A percentile compares a stretch with the other conserved stretches of the same genome.
Conservation (phyloP, 108 stramenopile genomes). For the Fistulifera pelliculosa region DNA sequence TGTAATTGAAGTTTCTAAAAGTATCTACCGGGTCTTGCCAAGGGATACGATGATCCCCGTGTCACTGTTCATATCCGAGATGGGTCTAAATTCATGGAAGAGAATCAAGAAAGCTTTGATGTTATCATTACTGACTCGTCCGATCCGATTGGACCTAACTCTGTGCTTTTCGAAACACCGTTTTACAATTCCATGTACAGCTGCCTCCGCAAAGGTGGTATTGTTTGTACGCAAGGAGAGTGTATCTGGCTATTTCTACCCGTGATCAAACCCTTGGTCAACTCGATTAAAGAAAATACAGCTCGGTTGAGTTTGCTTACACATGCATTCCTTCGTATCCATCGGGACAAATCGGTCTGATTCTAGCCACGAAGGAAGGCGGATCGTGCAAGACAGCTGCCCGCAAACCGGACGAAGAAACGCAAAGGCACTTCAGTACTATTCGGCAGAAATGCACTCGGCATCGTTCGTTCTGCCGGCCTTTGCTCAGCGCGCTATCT, state of each 20-base stretch:
- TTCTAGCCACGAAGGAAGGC: constrained; percentile 74
- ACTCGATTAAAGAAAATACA: constrained; percentile 59
- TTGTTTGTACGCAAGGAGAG: constrained; percentile 97
- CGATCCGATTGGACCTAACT: constrained; percentile 93
- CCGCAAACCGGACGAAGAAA: constrained; percentile 33
- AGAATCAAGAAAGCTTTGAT: constrained; percentile 71
- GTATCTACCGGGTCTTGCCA: constrained; percentile 75
- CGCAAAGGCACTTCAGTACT: constrained; percentile 74
- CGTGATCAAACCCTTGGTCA: constrained; percentile 79
- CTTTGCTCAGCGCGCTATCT: constrained; percentile 63
- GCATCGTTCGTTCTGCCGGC: constrained; percentile 94
- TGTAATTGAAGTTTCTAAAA: constrained; percentile 77
- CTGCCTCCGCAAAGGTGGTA: constrained; percentile 84
- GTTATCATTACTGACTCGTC: constrained; percentile 87
- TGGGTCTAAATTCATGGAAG: constrained; percentile 78
- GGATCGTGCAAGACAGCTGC: constrained; percentile 44
- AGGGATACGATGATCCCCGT: constrained; percentile 87
- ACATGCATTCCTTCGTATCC: constrained; percentile 99
- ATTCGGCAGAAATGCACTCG: constrained; percentile 82
- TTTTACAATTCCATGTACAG: constrained; percentile 88
- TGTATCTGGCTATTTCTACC: constrained; percentile 94
- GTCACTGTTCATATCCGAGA: constrained; percentile 84
- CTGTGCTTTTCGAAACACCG: constrained; percentile 89
- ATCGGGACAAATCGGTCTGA: constrained; percentile 96
- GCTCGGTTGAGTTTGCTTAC: constrained; percentile 91